These are phyloP conservation scores for Dendrostoma leiphaemia DNA, from an alignment of 2,329 filamentous ascomycete genomes.

Conservation along the genomic window DNA sequence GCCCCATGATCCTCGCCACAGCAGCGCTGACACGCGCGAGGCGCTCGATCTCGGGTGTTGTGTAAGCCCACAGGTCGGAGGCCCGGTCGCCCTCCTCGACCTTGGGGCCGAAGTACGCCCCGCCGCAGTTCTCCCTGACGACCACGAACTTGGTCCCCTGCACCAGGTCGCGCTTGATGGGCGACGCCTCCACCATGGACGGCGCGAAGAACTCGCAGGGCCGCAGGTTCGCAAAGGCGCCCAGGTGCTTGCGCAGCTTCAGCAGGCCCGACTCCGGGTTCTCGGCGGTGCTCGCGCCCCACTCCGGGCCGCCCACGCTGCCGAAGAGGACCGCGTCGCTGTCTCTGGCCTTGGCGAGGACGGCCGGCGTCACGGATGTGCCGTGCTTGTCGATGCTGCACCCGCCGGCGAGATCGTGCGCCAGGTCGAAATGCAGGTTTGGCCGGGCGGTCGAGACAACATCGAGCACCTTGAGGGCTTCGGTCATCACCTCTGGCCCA, in stretches of 20 bases:
- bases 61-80: conserved; percentile 48
- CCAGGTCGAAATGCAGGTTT: conserved; percentile 27
- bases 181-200: conserved; percentile 37
- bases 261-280: conserved; percentile 43
- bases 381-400: conserved; percentile 71
- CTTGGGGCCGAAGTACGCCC: conserved; percentile 44
- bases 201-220: conserved; percentile 46
- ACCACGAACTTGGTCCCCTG: conserved; percentile 46
- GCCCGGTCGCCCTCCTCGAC: conserved; percentile 23
- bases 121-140: conserved; percentile 49
- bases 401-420: conserved; percentile 27
- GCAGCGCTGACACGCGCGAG: conserved; percentile 44
- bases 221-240: conserved; percentile 50
- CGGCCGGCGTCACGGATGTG: conserved; percentile 75
- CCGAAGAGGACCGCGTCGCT: conserved; percentile 90
- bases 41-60: conserved; percentile 42
- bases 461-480: conserved; percentile 45
- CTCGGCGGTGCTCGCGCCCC: conserved; percentile 38
- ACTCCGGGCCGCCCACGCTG: conserved; percentile 94
- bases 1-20: conserved; percentile 34
- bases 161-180: conserved; percentile 44
- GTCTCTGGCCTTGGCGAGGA: conserved; percentile 76
- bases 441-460: conserved; percentile 34
- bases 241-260: conserved; percentile 36
- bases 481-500: conserved; percentile 44